Base-by-base conservation (phyloP, 495 filamentous ascomycete species). In the Penicillium tannophilum region DNA sequence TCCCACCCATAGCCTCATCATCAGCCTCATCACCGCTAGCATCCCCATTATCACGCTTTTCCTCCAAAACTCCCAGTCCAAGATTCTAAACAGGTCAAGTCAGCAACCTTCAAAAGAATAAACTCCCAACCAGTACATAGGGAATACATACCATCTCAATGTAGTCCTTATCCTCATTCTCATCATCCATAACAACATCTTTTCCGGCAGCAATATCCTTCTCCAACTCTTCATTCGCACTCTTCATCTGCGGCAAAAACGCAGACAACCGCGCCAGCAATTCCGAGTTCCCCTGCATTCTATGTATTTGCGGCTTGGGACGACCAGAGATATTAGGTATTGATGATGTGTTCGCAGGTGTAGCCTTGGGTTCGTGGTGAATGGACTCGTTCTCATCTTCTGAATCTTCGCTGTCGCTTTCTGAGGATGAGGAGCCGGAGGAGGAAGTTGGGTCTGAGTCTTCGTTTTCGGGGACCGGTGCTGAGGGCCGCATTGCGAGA, bases 51-150 rank as follows among this genome's bases (percentile, higher is more conserved):
- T 55, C 62, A 24, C 62, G 69, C 49, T 76, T 78, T 58, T 83
- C 76, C 63, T 82, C 77, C 20, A 84, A 61, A 6, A 84, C 81
- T 3, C 81, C 81, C 10, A 84, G 61, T 0, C 81, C 81, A 20
- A 84, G 67, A 56, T 84, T 78, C 77, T 80, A 20, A 16, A 52
- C 31, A 49, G 5, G 48, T 60, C 48, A 49, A 12, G 48, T 60
- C 48, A 66, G 60, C 31, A 49, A 53, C 44, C 30, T 24, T n/a
- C 3, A 49, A 44, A n/a, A 17, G 16, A 41, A 17, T 6, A 41
- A 17, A 41, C 16, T 8, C 10, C 33, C 3, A 7, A 41, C 14
- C 12, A 7, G 14, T 4, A 12, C 23, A 19, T 20, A 55, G n/a
- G 8, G 47, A 9, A 16, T 3, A 58, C 72, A 36, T 70, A 77